Base-by-base conservation (phyloP, 2,329 filamentous ascomycete species). In the Malbranchea zuffiana region DNA sequence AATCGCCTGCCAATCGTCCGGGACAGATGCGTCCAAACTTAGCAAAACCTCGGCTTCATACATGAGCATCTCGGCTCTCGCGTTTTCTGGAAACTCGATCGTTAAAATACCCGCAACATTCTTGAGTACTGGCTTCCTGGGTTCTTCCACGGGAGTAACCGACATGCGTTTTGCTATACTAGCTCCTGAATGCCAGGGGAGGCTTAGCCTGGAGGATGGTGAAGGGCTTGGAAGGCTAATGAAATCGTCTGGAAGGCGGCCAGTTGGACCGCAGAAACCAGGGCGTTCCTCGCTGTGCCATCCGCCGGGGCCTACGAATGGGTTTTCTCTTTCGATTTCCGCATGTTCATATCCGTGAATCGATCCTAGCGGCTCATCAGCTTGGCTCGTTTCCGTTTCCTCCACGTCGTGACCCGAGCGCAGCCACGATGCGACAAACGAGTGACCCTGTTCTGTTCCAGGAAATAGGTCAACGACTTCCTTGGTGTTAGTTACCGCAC, bases 191-290 rank as follows among this genome's bases (percentile, higher is more conserved):
- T 37, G 37, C 48, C 47, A 49, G 12, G 44, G 44, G 18, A 49
- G 41, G 13, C 40, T 37, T n/a, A 40, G 37, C 21, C 45, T 44
- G 2, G 47, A 50, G 6, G 48, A 48, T 11, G 44, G 35, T 2
- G 41, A 42, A 23, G 47, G 49, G 23, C 47, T 50, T 16, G 45
- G 43, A 13, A 42, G 43, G 6, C 37, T 18, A 11, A 45, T 40
- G 12, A 21, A 27, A 17, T 37, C 36, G 15, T 13, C 10, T 21
- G 34, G 23, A 11, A 33, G n/a, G 17, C 29, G 23, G 10, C 23
- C 17, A n/a, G 16, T 33, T 15, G 24, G 12, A 19, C 13, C 24
- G n/a, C n/a, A n/a, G n/a, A n/a, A n/a, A n/a, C n/a, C n/a, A n/a
- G n/a, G n/a, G n/a, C n/a, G n/a, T n/a, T 27, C 8, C 5, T 26